A percentile compares a stretch with the other conserved stretches of the same genome.
Evolutionary conservation across 352 stramenopile species (phyloP).

Genomic region (Poterioochromonas sp.): DNA sequence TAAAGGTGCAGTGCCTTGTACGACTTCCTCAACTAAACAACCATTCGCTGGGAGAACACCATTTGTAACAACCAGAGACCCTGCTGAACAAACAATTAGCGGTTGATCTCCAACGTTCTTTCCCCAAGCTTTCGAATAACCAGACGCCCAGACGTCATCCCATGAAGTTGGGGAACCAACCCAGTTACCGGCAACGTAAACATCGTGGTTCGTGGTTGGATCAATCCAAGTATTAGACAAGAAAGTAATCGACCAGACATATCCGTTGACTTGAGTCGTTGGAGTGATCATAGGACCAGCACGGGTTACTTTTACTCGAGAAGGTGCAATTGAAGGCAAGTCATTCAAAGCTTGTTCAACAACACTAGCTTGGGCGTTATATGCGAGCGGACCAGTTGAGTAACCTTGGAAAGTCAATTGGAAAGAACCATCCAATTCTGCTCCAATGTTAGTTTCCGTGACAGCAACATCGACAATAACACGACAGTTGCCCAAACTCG

Average conservation of each 20-base stretch:
- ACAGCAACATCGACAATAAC: conserved; percentile 48
- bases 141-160: conserved; percentile 78
- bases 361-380: conserved; percentile 62
- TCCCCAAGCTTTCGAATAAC: conserved; percentile 89
- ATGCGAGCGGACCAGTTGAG: conserved; percentile 74
- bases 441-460: conserved; percentile 64
- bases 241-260: conserved; percentile 85
- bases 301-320: conserved; percentile 68
- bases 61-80: conserved; percentile 50
- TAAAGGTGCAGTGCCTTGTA: conserved; percentile 67
- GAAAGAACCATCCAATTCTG: conserved; percentile 76
- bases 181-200: conserved; percentile 77
- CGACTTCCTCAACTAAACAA: conserved; percentile 52
- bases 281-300: conserved; percentile 42
- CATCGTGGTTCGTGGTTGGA: conserved; percentile 71
- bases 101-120: conserved; percentile 82
- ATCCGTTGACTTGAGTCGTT: conserved; percentile 62
- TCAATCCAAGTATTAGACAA: conserved; percentile 78
- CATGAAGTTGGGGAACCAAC: conserved; percentile 61
- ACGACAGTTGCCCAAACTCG: conserved; percentile 29
- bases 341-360: conserved; percentile 80
- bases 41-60: conserved; percentile 49
- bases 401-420: conserved; percentile 84
- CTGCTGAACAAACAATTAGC: conserved; percentile 51
- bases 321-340: conserved; percentile 78